Conservation (phyloP, 306 rosid species). For the Begonia peltatifolia region DNA sequence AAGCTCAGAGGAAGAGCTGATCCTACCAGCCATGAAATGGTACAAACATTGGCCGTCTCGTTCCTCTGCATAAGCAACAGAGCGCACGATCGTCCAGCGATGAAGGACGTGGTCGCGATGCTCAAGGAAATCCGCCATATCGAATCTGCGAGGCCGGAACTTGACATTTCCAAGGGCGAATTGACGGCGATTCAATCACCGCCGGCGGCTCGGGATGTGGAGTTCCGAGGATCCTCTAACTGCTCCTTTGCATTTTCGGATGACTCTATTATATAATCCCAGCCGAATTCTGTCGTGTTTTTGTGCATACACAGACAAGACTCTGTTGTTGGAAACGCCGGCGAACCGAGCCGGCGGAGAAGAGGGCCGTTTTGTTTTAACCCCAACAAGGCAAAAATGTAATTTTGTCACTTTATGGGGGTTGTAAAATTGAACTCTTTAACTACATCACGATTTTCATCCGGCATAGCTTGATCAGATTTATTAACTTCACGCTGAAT, state of each 20-base stretch:
- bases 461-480: too few species aligned
- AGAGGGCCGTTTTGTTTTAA: too few species aligned
- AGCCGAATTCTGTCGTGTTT: too few species aligned
- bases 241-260: slow-evolving; percentile 74
- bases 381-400: too few species aligned
- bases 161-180: slow-evolving; percentile 27
- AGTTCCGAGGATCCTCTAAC: slow-evolving; percentile 50
- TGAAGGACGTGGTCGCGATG: slow-evolving; percentile 76
- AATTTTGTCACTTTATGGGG: too few species aligned
- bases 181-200: slow-evolving; percentile 22
- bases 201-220: slow-evolving; percentile 35
- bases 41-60: slow-evolving; percentile 65
- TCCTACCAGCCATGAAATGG: slow-evolving; percentile 56
- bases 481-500: too few species aligned
- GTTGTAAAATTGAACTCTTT: too few species aligned
- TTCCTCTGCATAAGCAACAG: slow-evolving; percentile 36
- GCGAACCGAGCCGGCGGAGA: too few species aligned
- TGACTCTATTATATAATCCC: slow-evolving; percentile 17
- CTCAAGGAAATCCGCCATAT: slow-evolving; percentile 48
- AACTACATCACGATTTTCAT: too few species aligned
- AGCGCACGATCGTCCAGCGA: slow-evolving; percentile 57
- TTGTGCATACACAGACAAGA: too few species aligned
- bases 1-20: slow-evolving; percentile 54
- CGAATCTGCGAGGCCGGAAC: slow-evolving; percentile 25
- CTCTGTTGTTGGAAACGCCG: too few species aligned